Conservation (phyloP, 139 green algal species). For the Tetradesmus obliquus region DNA sequence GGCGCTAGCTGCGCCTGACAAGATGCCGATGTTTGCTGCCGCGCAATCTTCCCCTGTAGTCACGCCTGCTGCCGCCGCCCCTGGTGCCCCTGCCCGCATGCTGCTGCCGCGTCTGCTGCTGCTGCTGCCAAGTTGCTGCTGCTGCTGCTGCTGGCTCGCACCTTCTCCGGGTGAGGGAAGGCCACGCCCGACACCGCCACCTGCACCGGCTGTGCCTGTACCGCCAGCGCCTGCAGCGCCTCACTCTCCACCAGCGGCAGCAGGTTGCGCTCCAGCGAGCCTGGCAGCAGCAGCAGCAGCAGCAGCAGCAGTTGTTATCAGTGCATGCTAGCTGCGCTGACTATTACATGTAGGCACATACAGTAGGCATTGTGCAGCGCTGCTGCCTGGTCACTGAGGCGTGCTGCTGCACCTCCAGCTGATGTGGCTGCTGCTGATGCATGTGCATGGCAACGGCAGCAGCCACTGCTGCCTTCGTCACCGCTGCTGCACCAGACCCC, state of each 20-base stretch:
- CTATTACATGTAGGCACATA: not conserved
- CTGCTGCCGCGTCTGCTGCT: conserved; percentile 17
- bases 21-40: not conserved
- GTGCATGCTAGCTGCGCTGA: too few species aligned
- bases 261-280: conserved; percentile 75
- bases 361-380: not conserved
- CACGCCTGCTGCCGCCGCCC: not conserved
- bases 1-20: too few species aligned
- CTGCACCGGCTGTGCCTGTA: conserved; percentile 44
- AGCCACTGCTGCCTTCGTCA: not conserved
- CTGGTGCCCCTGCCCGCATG: not conserved
- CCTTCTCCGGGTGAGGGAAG: conserved; percentile 95
- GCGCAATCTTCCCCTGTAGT: not conserved
- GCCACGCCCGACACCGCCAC: conserved; percentile 66
- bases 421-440: conserved; percentile 9
- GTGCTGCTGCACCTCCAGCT: not conserved
- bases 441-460: not conserved
- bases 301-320: not conserved
- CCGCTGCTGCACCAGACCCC: not conserved
- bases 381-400: not conserved
- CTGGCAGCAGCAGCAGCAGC: conserved; percentile 37
- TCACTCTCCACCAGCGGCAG: conserved; percentile 54
- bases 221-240: conserved; percentile 19
- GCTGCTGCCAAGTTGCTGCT: conserved; percentile 16
- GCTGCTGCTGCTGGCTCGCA: conserved; percentile 21